Percentiles rank a stretch among this genome's conserved stretches.
phyloP scores from a whole-genome alignment of 495 filamentous ascomycete genomes.

The Chaetomium fimeti region DNA sequence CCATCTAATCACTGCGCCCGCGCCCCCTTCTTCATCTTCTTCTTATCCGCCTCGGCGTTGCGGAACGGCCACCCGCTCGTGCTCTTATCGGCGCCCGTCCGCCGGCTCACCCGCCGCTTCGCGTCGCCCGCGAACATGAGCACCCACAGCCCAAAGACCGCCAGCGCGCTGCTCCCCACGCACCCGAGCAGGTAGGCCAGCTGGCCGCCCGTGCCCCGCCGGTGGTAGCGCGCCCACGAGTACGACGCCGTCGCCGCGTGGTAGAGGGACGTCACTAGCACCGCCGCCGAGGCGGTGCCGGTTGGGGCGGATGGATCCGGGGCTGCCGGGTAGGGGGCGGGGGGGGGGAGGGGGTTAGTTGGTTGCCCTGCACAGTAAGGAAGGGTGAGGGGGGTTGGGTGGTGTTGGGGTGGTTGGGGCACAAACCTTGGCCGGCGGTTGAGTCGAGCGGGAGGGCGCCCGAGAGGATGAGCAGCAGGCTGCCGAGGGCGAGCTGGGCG shows the following conservation, averaged over 20 bases:
- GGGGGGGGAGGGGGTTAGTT: background rate
- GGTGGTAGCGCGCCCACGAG: conserved; percentile 62
- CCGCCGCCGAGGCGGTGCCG: conserved; percentile 48
- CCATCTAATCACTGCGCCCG: background rate
- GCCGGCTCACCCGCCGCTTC: conserved; percentile 60
- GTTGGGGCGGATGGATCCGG: conserved; percentile 25
- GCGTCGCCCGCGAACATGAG: conserved; percentile 65
- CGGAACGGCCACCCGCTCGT: conserved; percentile 80
- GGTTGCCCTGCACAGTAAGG: too few relatives aligned
- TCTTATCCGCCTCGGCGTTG: conserved; percentile 48
- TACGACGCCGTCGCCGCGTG: conserved; percentile 65
- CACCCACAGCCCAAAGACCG: conserved; percentile 67
- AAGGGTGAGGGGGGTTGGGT: too few relatives aligned
- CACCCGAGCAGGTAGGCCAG: conserved; percentile 55
- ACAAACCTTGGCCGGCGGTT: conserved; percentile 29
- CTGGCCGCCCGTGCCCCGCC: conserved; percentile 51
- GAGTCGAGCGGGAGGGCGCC: conserved; percentile 72
- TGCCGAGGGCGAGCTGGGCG: conserved; percentile 61
- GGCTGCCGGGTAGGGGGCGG: conserved; percentile 14
- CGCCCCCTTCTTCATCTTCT: conserved; percentile 19
- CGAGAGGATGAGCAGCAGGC: conserved; percentile 65
- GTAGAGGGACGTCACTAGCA: conserved; percentile 64
- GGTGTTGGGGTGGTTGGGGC: background rate
- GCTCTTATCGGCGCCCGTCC: conserved; percentile 76
- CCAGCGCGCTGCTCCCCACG: conserved; percentile 52